phyloP scores from a whole-genome alignment of 2,329 filamentous ascomycete species.

The Graphiopsis chlorocephala region DNA sequence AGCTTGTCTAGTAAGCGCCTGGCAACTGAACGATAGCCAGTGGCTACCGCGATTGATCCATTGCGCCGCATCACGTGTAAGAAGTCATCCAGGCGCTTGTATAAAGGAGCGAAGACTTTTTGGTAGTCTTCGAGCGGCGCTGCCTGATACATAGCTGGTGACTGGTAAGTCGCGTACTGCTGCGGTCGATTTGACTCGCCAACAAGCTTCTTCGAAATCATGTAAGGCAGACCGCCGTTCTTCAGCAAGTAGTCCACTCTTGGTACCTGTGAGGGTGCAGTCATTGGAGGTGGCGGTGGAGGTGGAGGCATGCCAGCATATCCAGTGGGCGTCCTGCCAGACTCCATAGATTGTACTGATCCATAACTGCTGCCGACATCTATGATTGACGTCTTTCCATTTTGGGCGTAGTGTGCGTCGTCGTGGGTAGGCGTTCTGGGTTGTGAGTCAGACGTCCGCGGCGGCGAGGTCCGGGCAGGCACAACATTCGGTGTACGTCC shows the following conservation, averaged over 20 bases:
- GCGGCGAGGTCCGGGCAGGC: conserved; percentile 39
- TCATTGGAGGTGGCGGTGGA: conserved; percentile 70
- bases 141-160: conserved; percentile 46
- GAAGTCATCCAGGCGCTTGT: conserved; percentile 82
- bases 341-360: conserved; percentile 15
- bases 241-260: conserved; percentile 90
- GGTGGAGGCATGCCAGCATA: conserved; percentile 57
- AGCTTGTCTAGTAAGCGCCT: conserved; percentile 83
- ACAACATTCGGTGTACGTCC: conserved; percentile 33
- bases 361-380: conserved; percentile 37
- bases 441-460: conserved; percentile 44
- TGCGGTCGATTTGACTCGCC: conserved; percentile 55
- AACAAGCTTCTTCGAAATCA: conserved; percentile 71
- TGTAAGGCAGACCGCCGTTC: conserved; percentile 73
- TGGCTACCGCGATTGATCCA: conserved; percentile 90
- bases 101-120: conserved; percentile 75
- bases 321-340: conserved; percentile 12
- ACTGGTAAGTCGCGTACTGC: conserved; percentile 58
- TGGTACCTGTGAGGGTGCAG: conserved; percentile 65
- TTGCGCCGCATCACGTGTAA: conserved; percentile 74
- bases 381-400: conserved; percentile 40
- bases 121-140: conserved; percentile 35
- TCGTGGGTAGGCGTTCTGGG: conserved; percentile 45
- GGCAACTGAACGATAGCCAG: conserved; percentile 92
- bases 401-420: conserved; percentile 37